phyloP scores from a whole-genome alignment of 2,329 filamentous ascomycete genomes.

The Ambrosiella beaveri region DNA sequence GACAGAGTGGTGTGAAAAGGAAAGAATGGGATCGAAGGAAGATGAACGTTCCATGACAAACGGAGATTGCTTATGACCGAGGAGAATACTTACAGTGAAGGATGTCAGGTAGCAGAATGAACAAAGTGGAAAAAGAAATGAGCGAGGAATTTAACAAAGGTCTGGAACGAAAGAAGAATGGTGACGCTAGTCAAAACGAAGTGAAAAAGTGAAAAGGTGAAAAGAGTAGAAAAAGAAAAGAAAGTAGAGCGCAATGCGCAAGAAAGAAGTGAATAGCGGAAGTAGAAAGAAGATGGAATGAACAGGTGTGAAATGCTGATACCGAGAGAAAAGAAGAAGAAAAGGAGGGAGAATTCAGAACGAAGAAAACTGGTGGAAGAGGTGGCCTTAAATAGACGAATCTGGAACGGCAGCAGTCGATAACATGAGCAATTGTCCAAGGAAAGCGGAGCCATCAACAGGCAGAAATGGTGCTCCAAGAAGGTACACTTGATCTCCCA shows the following conservation, averaged over 20 bases:
- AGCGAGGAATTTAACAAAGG: not conserved
- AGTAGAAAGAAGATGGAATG: conserved; percentile 5
- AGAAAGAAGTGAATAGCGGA: conserved; percentile 8
- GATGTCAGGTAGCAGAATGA: not conserved
- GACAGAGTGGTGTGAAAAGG: not conserved
- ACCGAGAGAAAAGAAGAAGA: conserved; percentile 11
- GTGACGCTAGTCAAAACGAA: not conserved
- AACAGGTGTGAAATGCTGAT: not conserved
- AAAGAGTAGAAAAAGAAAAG: conserved; percentile 18
- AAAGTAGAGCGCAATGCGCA: conserved; percentile 11
- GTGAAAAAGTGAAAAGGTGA: conserved; percentile 15
- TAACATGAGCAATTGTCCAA: not conserved
- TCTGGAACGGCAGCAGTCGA: not conserved
- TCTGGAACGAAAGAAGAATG: conserved; percentile 1
- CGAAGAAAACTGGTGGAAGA: not conserved
- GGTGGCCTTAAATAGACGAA: not conserved
- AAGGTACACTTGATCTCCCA: no score
- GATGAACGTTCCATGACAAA: not conserved
- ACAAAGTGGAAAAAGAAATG: not conserved
- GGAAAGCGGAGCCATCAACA: no score
- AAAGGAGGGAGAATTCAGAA: not conserved
- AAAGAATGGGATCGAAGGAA: not conserved
- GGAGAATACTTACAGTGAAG: not conserved
- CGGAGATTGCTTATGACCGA: not conserved
- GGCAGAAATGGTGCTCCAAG: no score